A percentile compares a stretch with the other conserved stretches of the same genome.
Evolutionary conservation across 495 filamentous ascomycete genomes (phyloP).

Genomic region (Venustampulla echinocandica): DNA sequence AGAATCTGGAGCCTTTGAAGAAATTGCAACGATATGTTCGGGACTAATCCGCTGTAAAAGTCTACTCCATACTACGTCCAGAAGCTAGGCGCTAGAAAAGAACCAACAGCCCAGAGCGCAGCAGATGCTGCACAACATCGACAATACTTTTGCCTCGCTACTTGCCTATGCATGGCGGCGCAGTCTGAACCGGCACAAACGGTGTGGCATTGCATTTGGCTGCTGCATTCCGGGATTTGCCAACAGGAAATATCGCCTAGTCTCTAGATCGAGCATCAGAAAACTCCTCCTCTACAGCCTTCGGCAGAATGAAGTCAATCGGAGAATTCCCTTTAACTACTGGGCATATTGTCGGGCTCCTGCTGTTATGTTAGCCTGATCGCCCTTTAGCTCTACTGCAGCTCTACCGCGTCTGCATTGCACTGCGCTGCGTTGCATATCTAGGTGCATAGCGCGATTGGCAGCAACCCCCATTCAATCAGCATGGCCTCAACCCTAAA

Average conservation of each 20-base stretch:
- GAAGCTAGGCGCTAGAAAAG: too few relatives aligned
- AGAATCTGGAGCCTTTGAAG: too few relatives aligned
- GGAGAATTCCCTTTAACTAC: constrained; percentile 9
- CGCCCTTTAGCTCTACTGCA: constrained; percentile 13
- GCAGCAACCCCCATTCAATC: constrained; percentile 4
- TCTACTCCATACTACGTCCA: too few relatives aligned
- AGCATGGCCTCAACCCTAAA: background rate
- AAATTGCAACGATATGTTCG: too few relatives aligned
- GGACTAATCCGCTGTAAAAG: too few relatives aligned
- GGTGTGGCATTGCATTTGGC: background rate
- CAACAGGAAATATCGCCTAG: constrained; percentile 15
- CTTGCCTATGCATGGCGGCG: background rate
- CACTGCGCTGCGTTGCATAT: constrained; percentile 12
- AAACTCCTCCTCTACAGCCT: constrained; percentile 1
- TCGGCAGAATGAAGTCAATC: constrained; percentile 6
- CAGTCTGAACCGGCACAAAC: too few relatives aligned
- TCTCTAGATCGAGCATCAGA: constrained; percentile 6
- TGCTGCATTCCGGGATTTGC: constrained; percentile 23
- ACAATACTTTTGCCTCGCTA: background rate
- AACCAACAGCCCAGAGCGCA: constrained; percentile 9
- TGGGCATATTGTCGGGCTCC: constrained; percentile 17
- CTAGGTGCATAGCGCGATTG: constrained; percentile 3
- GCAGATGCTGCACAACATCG: constrained; percentile 8
- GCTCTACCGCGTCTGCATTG: constrained; percentile 7
- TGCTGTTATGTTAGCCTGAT: constrained; percentile 12